A percentile compares a stretch with the other conserved stretches of the same genome.
phyloP scores from a whole-genome alignment of 164 flowering plant genomes.

The Tinospora cordifolia region DNA sequence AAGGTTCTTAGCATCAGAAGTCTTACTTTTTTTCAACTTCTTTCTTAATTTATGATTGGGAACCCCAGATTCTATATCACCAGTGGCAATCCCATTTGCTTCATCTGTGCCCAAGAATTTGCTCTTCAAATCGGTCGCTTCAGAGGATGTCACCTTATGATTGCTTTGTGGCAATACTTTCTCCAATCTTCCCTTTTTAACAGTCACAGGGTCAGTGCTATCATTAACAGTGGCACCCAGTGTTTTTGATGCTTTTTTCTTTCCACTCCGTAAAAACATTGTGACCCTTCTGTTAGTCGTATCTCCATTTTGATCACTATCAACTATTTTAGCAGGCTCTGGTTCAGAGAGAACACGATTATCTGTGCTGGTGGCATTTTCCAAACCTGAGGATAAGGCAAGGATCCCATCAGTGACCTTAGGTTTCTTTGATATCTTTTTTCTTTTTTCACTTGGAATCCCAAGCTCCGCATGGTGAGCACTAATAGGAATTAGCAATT shows the following conservation, averaged over 20 bases:
- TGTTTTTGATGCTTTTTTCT: too few species aligned
- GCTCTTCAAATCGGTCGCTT: background rate
- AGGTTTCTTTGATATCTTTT: constrained; percentile 11
- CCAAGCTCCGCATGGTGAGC: constrained; percentile 10
- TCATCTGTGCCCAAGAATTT: constrained; percentile 11
- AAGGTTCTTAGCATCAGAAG: constrained; percentile 7
- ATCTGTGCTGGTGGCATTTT: too few species aligned
- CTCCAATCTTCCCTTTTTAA: constrained; percentile 8
- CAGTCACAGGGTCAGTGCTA: background rate
- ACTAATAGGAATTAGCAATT: too few species aligned
- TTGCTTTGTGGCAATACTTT: background rate
- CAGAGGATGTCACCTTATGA: constrained; percentile 7
- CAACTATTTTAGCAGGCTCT: too few species aligned
- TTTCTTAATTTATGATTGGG: constrained; percentile 19
- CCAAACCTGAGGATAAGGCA: background rate
- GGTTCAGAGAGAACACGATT: too few species aligned
- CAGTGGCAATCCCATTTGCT: constrained; percentile 15
- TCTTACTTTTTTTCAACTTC: constrained; percentile 15
- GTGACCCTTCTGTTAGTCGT: too few species aligned
- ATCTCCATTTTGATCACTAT: too few species aligned
- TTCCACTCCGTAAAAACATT: too few species aligned
- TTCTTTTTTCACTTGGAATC: constrained; percentile 22
- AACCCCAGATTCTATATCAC: constrained; percentile 12
- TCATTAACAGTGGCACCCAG: background rate
- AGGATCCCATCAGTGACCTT: constrained; percentile 5